A percentile compares a stretch with the other conserved stretches of the same genome.
These are phyloP conservation scores for Xylaria palmicola DNA, from an alignment of 495 filamentous ascomycete species.

Conservation along the genomic window DNA sequence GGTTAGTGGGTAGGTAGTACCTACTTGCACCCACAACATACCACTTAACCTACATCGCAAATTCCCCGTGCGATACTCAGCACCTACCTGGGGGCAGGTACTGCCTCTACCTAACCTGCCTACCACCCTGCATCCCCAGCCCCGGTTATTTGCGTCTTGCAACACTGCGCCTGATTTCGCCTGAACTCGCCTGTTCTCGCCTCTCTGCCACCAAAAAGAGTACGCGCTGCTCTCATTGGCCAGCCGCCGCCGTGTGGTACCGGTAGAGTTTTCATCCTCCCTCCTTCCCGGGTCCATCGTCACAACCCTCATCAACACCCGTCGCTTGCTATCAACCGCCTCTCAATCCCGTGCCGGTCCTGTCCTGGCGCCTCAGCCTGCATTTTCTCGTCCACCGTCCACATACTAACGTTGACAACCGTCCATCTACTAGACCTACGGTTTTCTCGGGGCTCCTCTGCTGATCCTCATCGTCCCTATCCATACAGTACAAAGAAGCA, in stretches of 20 bases:
- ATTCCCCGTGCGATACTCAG: background rate
- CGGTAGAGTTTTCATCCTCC: conserved; percentile 13
- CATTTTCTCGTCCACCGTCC: background rate
- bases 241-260: conserved; percentile 6
- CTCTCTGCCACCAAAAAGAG: conserved; percentile 7
- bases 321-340: conserved; percentile 10
- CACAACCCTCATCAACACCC: background rate
- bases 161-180: background rate
- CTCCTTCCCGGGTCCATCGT: conserved; percentile 7
- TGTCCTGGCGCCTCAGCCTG: background rate
- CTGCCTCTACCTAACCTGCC: too few relatives aligned
- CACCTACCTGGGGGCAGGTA: background rate
- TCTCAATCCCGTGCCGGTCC: conserved; percentile 6
- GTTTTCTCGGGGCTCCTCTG: background rate
- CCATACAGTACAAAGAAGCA: background rate
- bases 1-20: too few relatives aligned
- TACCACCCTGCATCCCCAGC: background rate
- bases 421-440: background rate
- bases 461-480: background rate
- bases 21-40: too few relatives aligned
- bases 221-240: conserved; percentile 17
- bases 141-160: conserved; percentile 14
- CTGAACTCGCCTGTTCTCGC: conserved; percentile 11
- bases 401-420: conserved; percentile 8
- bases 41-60: too few relatives aligned